Evolutionary conservation across 306 rosid species (phyloP).

Genomic region (Inga leiocalycina): DNA sequence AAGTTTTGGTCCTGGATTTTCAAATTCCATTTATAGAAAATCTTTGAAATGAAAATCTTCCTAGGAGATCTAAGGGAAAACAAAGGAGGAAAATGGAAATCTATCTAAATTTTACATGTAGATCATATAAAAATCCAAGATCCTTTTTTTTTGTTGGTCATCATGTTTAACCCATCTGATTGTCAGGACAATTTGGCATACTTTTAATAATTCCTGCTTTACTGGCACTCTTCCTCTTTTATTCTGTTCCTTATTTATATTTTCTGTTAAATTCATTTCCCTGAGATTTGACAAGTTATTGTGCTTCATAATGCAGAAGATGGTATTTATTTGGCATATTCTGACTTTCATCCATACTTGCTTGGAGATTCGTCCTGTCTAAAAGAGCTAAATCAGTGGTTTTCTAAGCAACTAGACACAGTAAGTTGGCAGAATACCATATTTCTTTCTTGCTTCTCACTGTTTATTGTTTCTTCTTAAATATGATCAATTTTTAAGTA

Average conservation of each 20-base stretch:
- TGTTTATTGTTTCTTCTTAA: not conserved
- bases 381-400: constrained; percentile 94
- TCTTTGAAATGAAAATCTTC: constrained; percentile 8
- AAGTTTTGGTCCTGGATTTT: constrained; percentile 15
- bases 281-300: constrained; percentile 29
- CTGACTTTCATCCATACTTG: constrained; percentile 82
- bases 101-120: not conserved
- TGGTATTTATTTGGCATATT: constrained; percentile 88
- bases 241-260: not conserved
- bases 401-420: constrained; percentile 90
- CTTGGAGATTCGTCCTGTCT: constrained; percentile 86
- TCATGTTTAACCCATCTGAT: constrained; percentile 3
- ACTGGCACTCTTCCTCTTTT: not conserved
- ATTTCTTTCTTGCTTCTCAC: constrained; percentile 5
- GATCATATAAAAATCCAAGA: not conserved
- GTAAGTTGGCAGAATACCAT: constrained; percentile 45
- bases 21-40: constrained; percentile 21
- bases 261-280: not conserved
- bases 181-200: not conserved
- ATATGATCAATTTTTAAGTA: constrained; percentile 3
- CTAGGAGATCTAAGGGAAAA: constrained; percentile 8
- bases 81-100: constrained; percentile 21
- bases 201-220: constrained; percentile 5
- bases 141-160: not conserved
- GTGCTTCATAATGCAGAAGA: constrained; percentile 67